Evolutionary conservation across 495 filamentous ascomycete genomes (phyloP), one percentile per base, ranked within the genome.

Genomic region (Xylaria telfairii): DNA sequence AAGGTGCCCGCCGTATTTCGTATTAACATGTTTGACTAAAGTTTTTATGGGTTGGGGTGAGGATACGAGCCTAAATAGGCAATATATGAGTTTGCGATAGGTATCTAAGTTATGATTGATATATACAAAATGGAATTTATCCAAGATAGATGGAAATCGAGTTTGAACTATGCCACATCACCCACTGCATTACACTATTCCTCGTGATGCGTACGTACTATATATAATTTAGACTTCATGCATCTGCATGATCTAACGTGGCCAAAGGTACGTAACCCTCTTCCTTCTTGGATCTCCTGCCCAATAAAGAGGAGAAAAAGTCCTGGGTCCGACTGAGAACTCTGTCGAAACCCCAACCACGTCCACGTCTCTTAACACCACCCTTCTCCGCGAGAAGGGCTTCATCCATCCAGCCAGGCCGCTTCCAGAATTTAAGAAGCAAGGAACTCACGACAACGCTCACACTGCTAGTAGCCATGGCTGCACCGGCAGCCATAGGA

Each of bases 401-500:
- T 60, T 91, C 88, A 21, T 92, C 87, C 96, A 98, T 97, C 95
- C 95, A 99, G 13, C 79, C 76, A 3, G 96, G 96, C 19, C 96
- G 85, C 66, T 83, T 88, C 96, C 96, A 99, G 72, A 92, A 91
- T 75, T 93, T 97, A 60, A 99, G 82, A 42, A 95, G 83, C 57
- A 98, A 80, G 76, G 90, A 93, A 75, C 92, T 95, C 9, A 89
- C 85, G 0, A 98, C 95, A 9, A 99, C 96, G 64, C 92, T 95
- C 39, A 98, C 92, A 71, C 92, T 95, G 47, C 91, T 94, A 49
- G 86, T 87, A 6, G 95, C 96, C 96, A 99, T 99, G 24, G 96
- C 96, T 3, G 90, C 93, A 19, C 94, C 95, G 9, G 96, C 96
- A 39, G 93, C 93, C 92, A 98, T 95, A 13, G 96, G 96, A 68